Conservation (phyloP, 148 eudicot species). For the Persicaria tinctoria region DNA sequence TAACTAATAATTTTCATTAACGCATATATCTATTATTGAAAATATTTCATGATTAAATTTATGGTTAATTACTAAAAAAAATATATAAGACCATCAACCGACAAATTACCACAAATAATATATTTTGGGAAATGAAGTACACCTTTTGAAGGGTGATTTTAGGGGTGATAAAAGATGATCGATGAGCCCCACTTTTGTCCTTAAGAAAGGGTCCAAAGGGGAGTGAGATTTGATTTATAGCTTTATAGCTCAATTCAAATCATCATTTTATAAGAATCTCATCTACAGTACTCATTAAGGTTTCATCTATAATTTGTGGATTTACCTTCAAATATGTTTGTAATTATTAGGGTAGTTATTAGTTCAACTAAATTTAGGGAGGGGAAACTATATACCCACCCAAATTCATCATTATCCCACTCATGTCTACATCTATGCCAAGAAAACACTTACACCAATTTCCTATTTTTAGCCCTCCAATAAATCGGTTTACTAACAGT, state of each 20-base stretch:
- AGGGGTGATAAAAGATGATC: too few species aligned
- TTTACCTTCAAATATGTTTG: not conserved
- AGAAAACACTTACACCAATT: not conserved
- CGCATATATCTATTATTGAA: not conserved
- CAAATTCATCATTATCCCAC: constrained; percentile 2
- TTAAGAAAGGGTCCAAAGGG: not conserved
- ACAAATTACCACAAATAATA: not conserved
- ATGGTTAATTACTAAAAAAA: not conserved
- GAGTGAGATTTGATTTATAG: not conserved
- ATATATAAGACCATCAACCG: not conserved
- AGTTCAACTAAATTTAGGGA: not conserved
- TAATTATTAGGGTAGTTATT: not conserved
- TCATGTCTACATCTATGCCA: constrained; percentile 3
- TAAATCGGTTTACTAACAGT: not conserved
- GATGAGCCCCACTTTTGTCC: too few species aligned
- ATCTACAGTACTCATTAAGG: not conserved
- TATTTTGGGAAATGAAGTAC: not conserved
- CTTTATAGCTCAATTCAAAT: not conserved
- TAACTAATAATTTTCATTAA: too few species aligned
- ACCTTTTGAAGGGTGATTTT: not conserved
- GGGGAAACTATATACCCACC: not conserved
- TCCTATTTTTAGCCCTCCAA: not conserved
- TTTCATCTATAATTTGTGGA: not conserved
- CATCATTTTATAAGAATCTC: constrained; percentile 2
- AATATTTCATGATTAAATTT: not conserved